A percentile compares a stretch with the other conserved stretches of the same genome.
phyloP scores from a whole-genome alignment of 108 stramenopile species.

The Cyclotella kingstonii region DNA sequence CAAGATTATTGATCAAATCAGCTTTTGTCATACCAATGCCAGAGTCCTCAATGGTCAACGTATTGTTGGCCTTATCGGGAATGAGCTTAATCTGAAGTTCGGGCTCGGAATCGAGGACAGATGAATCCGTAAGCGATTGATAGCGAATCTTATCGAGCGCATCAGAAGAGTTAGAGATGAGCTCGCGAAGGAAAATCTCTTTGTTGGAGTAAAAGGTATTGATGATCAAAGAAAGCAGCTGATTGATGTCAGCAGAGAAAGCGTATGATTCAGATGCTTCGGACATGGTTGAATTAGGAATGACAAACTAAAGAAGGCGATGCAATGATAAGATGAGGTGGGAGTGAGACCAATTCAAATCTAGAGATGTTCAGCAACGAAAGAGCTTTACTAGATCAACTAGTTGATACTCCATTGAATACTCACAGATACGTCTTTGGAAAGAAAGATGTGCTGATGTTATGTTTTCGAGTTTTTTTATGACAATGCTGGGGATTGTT shows the following conservation, averaged over 20 bases:
- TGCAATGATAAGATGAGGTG: not conserved
- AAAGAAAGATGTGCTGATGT: too few relatives aligned
- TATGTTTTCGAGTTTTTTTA: too few relatives aligned
- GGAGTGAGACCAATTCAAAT: too few relatives aligned
- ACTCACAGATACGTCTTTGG: too few relatives aligned
- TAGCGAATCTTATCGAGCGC: slow-evolving; percentile 99
- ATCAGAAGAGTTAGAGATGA: slow-evolving; percentile 97
- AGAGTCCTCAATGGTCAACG: slow-evolving; percentile 97
- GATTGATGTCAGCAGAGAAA: slow-evolving; percentile 99
- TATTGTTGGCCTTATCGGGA: slow-evolving; percentile 99
- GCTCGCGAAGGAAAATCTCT: slow-evolving; percentile 99
- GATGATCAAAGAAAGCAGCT: slow-evolving; percentile 98
- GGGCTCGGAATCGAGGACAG: slow-evolving; percentile 93
- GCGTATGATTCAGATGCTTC: slow-evolving; percentile 96
- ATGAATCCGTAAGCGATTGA: slow-evolving; percentile 93
- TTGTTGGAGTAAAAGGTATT: slow-evolving; percentile 99
- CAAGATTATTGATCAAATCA: slow-evolving; percentile 98
- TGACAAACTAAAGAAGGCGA: not conserved
- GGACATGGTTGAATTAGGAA: slow-evolving; percentile 37
- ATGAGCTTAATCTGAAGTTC: slow-evolving; percentile 97
- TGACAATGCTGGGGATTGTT: too few relatives aligned
- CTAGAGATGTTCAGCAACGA: too few relatives aligned
- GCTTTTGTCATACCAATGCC: slow-evolving; percentile 99
- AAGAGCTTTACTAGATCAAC: too few relatives aligned
- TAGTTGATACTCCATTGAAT: too few relatives aligned